phyloP scores from a whole-genome alignment of 139 green algal species.

The Micromonas commoda region DNA sequence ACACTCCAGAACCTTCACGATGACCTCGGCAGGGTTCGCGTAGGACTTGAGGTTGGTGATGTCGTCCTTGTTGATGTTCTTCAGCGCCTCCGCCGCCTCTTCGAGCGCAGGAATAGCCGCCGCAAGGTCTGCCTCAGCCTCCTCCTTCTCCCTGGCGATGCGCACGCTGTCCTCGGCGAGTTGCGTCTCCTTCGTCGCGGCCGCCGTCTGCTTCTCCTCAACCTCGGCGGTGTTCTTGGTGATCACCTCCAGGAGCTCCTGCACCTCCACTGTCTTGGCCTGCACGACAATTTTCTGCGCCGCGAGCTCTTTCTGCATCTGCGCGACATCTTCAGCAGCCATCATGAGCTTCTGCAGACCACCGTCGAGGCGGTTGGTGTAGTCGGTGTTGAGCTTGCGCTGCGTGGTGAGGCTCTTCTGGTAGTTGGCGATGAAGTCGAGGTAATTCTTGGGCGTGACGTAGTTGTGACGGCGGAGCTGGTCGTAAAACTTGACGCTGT shows the following conservation, averaged over 20 bases:
- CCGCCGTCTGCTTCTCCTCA: conserved; percentile 62
- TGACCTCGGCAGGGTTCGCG: conserved; percentile 72
- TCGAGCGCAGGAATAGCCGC: conserved; percentile 77
- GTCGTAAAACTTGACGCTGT: conserved; percentile 54
- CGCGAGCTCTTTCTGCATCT: conserved; percentile 72
- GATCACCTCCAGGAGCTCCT: conserved; percentile 71
- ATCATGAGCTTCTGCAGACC: conserved; percentile 78
- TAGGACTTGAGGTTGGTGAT: conserved; percentile 85
- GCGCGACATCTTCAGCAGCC: conserved; percentile 68
- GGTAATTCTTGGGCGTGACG: conserved; percentile 92
- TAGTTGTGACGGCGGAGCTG: conserved; percentile 76
- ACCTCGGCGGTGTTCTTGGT: conserved; percentile 61
- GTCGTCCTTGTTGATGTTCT: conserved; percentile 78
- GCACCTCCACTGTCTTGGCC: conserved; percentile 68
- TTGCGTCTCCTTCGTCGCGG: conserved; percentile 64
- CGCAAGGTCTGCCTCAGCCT: conserved; percentile 72
- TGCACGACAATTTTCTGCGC: conserved; percentile 74
- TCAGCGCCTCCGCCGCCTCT: conserved; percentile 70
- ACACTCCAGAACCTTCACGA: conserved; percentile 84
- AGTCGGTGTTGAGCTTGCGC: conserved; percentile 49
- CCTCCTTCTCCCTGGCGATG: conserved; percentile 66
- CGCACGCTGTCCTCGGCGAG: conserved; percentile 54
- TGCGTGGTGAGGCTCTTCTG: conserved; percentile 51
- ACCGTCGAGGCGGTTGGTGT: conserved; percentile 54
- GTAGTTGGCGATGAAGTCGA: conserved; percentile 85